Evolutionary conservation across 176 grass and related monocot species (phyloP), one percentile per base, ranked within the genome.

Genomic region (Juncus effusus): DNA sequence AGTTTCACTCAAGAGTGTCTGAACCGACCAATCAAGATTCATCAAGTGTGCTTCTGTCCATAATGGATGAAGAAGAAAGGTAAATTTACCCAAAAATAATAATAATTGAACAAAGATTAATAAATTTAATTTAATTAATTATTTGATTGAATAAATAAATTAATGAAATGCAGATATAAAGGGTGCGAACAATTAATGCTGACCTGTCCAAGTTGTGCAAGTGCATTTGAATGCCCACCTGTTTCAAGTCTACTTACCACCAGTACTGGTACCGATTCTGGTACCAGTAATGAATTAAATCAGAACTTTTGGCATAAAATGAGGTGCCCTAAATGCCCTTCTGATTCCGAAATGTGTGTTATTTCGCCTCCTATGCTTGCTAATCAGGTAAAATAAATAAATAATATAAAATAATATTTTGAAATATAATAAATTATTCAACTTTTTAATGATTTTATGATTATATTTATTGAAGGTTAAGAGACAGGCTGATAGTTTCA

Each of bases 401-500:
- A 5, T 47, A 47, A 47, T 1, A 9, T 47, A 47, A 47, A 47
- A 47, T 47, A 47, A 47, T 47, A 47, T 28, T 28, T 28, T 28
- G 19, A 28, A 1, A 28, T 28, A 28, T 28, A 28, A 28, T 28
- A 28, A 28, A 28, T 28, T 1, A 28, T 28, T 28, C 19, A 28
- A 28, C 19, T 28, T 28, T 28, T 28, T 28, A 28, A 28, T 28
- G 19, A 28, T 28, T 28, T 28, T 1, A 47, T 47, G 4, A 47
- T 47, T 6, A 47, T 19, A 59, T 15, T 36, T 76, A 65, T 42
- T 71, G 69, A 72, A 99, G 89, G 83, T 94, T 52, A 99, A 99
- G 84, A 90, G 95, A 52, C 95, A 90, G 66, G 89, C 81, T 78
- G 95, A 99, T 70, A 85, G 70, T 86, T 94, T 94, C 65, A 90